Evolutionary conservation across 2,329 filamentous ascomycete species (phyloP).

Genomic region (Penicillium crustosum): DNA sequence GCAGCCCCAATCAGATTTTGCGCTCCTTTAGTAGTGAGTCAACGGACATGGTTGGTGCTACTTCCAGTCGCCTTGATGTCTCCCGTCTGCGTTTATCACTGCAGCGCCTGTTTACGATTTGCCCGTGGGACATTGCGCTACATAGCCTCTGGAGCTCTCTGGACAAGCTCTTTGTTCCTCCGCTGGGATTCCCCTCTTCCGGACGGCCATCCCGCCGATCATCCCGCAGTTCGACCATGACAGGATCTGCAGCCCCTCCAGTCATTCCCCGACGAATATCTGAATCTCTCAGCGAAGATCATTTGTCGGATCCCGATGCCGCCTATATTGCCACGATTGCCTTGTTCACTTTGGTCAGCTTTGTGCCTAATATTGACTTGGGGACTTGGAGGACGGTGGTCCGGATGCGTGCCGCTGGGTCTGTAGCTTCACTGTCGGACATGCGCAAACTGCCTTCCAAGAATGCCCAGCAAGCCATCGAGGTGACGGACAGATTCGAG

Average conservation of each 20-base stretch:
- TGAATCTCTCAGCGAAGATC: slow-evolving; percentile 30
- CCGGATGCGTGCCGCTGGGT: slow-evolving; percentile 44
- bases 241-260: slow-evolving; percentile 17
- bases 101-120: slow-evolving; percentile 37
- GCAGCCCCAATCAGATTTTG: slow-evolving; percentile 42
- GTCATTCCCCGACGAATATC: slow-evolving; percentile 30
- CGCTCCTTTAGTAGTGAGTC: slow-evolving; percentile 39
- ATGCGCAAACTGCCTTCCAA: slow-evolving; percentile 35
- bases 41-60: background rate
- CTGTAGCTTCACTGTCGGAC: slow-evolving; percentile 39
- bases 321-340: slow-evolving; percentile 41
- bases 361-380: slow-evolving; percentile 38
- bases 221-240: slow-evolving; percentile 30
- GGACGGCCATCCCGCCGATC: slow-evolving; percentile 33
- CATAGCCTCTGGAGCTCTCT: slow-evolving; percentile 45
- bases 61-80: slow-evolving; percentile 27
- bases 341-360: slow-evolving; percentile 40
- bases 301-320: slow-evolving; percentile 41
- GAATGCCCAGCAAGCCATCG: slow-evolving; percentile 33
- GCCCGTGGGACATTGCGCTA: slow-evolving; percentile 43
- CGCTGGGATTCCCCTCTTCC: slow-evolving; percentile 35
- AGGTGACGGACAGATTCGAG: slow-evolving; percentile 48
- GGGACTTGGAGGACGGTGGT: slow-evolving; percentile 43
- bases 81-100: slow-evolving; percentile 35
- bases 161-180: slow-evolving; percentile 43